Conservation (phyloP, 805 yeast species). For the Sugiyamaella boreocaroliniensis region DNA sequence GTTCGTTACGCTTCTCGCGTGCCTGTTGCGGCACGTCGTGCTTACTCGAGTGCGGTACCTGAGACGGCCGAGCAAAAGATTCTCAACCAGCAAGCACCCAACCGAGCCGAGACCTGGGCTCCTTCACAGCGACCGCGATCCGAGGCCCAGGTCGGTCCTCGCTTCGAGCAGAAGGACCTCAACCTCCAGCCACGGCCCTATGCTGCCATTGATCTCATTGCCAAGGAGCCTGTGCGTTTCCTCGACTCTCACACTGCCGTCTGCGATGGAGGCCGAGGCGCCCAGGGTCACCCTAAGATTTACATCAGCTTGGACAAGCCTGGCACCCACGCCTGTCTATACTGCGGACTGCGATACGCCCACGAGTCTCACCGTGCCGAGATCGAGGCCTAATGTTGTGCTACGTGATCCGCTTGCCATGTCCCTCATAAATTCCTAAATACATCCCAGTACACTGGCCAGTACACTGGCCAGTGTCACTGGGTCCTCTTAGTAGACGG, state of each 20-base stretch:
- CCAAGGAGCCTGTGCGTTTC: slow-evolving; percentile 62
- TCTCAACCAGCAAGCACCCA: slow-evolving; percentile 57
- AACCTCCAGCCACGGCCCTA: slow-evolving; percentile 67
- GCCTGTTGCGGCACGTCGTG: neutral
- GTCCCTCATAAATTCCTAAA: neutral
- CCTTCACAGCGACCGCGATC: slow-evolving; percentile 54
- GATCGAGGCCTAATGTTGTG: slow-evolving; percentile 7
- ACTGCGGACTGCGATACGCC: slow-evolving; percentile 60
- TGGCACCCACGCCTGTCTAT: slow-evolving; percentile 66
- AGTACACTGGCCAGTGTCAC: no score
- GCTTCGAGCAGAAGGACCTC: slow-evolving; percentile 68
- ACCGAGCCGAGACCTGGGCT: slow-evolving; percentile 66
- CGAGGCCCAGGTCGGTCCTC: slow-evolving; percentile 51
- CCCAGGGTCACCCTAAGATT: slow-evolving; percentile 76
- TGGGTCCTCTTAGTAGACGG: no score
- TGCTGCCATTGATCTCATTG: slow-evolving; percentile 79
- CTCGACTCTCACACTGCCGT: slow-evolving; percentile 62
- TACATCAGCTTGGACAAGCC: slow-evolving; percentile 76
- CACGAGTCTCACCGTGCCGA: slow-evolving; percentile 17
- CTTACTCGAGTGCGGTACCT: neutral
- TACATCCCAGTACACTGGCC: neutral
- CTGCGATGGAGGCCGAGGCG: slow-evolving; percentile 64
- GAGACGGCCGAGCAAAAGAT: neutral
- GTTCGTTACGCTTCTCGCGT: neutral
- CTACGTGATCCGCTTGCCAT: neutral